Conservation (phyloP, 225 moss, liverwort and hornwort species). For the Marchantia paleacea region DNA sequence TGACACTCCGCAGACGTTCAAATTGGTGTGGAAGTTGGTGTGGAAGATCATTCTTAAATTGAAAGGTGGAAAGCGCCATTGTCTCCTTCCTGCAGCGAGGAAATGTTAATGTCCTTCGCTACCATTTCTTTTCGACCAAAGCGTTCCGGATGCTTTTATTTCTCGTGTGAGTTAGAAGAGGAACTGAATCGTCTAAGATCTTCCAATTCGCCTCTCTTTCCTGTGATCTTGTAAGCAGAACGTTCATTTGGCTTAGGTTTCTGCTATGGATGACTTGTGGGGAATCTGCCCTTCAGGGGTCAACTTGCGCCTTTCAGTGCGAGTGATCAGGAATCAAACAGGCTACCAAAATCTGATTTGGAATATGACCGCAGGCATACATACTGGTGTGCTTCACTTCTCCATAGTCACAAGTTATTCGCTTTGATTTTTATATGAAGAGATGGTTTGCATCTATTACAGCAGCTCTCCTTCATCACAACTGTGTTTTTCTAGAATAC, state of each 20-base stretch:
- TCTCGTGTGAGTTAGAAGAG: not conserved
- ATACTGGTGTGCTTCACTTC: too few species aligned
- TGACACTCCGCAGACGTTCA: not conserved
- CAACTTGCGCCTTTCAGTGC: too few species aligned
- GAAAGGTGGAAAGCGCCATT: not conserved
- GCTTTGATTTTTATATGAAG: too few species aligned
- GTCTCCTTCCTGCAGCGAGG: not conserved
- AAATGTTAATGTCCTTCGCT: not conserved
- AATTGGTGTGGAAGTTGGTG: not conserved
- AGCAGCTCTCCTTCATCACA: too few species aligned
- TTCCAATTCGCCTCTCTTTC: not conserved
- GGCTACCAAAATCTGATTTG: too few species aligned
- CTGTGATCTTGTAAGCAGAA: not conserved
- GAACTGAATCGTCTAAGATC: not conserved
- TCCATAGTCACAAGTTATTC: too few species aligned
- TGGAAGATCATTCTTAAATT: not conserved
- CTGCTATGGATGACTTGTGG: not conserved
- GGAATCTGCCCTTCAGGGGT: too few species aligned
- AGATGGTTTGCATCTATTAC: too few species aligned
- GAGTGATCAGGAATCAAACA: too few species aligned
- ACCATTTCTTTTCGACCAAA: not conserved
- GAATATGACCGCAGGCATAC: too few species aligned
- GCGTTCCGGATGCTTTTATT: not conserved
- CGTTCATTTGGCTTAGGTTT: not conserved
- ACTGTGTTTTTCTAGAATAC: too few species aligned